Conservation (phyloP, 2,329 filamentous ascomycete genomes). For the Knufia petricola region DNA sequence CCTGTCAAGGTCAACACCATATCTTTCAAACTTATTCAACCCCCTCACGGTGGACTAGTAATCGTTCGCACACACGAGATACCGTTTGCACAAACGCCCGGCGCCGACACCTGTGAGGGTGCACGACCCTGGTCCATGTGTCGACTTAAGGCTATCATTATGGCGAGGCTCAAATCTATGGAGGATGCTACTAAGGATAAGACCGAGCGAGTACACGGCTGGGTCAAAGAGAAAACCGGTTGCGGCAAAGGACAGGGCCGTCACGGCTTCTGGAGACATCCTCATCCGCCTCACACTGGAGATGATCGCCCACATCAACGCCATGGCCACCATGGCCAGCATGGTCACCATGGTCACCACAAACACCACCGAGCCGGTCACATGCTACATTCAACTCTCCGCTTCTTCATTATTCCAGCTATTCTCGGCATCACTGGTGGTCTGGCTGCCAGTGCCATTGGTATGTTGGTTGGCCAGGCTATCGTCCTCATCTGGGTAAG, state of each 20-base stretch:
- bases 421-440: constrained; percentile 37
- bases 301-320: constrained; percentile 5
- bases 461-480: constrained; percentile 39
- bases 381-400: constrained; percentile 34
- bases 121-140: constrained; percentile 35
- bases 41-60: constrained; percentile 28
- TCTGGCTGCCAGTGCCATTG: constrained; percentile 36
- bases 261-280: constrained; percentile 13
- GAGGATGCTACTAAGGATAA: constrained; percentile 26
- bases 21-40: constrained; percentile 31
- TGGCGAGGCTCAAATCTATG: constrained; percentile 32
- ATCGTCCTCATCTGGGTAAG: constrained; percentile 38
- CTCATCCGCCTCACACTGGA: constrained; percentile 15
- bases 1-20: constrained; percentile 38
- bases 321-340: constrained; percentile 25
- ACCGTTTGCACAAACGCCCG: constrained; percentile 29
- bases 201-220: constrained; percentile 16
- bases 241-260: constrained; percentile 9
- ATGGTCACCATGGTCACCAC: constrained; percentile 27
- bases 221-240: constrained; percentile 16
- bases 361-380: constrained; percentile 22
- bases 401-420: constrained; percentile 37
- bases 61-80: constrained; percentile 29
- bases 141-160: constrained; percentile 32
- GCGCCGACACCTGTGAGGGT: constrained; percentile 25